Base-by-base conservation (phyloP, 345 rosid species). In the Melastoma malabathricum region DNA sequence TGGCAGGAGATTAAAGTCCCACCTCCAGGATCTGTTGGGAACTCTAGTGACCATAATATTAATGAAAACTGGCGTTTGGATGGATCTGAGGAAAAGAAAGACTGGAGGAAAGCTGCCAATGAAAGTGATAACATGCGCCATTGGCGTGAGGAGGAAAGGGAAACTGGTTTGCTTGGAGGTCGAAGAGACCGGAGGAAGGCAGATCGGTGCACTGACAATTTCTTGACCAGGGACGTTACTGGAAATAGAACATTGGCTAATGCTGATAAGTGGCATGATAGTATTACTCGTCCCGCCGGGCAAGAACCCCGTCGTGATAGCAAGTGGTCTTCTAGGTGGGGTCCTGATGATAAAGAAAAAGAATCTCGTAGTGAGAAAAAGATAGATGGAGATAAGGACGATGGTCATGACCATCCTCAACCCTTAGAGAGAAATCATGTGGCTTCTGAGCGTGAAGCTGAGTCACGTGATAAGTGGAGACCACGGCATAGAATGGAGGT, bases 271-370 rank as follows among this genome's bases (percentile, higher is more conserved):
- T 72, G 94, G 94, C 59, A 68, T 56, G 96, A 86, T 62, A 66
- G 55, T 53, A 69, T 51, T 55, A 60, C 67, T 61, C 90, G 89
- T 62, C 76, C 47, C 66, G 61, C 78, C 63, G 78, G 77, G 68
- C 69, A 72, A 67, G 96, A 90, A 61, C 29, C 92, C 38, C 78
- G 93, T 6, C 76, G 98, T 43, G 96, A 92, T 63, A 75, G 67
- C 72, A 92, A 92, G 60, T 92, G 97, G 98, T 77, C 95, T 18
- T 82, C 95, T n/a, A 77, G 97, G 51, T 92, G 97, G 98, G 97
- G 98, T 64, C 95, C 97, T 59, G 96, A 87, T 18, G 98, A 82
- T 50, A 87, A 77, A 66, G 98, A 82, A 52, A 92, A 76, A 63
- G 95, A 84, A 46, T 58, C 78, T 29, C 84, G 79, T 29, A 52